These are phyloP conservation scores for Clarkia xantiana DNA, from an alignment of 345 rosid genomes.

Conservation along the genomic window DNA sequence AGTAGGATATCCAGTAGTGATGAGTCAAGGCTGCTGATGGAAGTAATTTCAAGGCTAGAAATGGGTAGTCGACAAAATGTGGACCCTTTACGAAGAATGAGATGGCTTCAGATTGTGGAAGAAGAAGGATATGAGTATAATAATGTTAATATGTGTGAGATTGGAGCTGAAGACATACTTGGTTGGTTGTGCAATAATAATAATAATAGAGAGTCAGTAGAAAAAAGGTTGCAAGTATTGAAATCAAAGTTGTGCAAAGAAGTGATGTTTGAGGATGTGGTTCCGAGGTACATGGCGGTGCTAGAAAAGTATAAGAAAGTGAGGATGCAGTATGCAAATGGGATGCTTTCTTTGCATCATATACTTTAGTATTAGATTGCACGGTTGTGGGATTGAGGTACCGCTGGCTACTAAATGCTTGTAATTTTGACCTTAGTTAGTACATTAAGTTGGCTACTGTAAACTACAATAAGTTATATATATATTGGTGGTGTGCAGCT, in stretches of 20 bases:
- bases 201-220: conserved; percentile 15
- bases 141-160: conserved; percentile 7
- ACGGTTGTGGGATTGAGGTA: no score
- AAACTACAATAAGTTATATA: no score
- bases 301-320: conserved; percentile 29
- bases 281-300: conserved; percentile 16
- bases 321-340: conserved; percentile 38
- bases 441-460: no score
- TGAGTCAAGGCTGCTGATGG: conserved; percentile 13
- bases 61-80: conserved; percentile 13
- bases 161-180: conserved; percentile 10
- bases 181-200: conserved; percentile 11
- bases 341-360: conserved; percentile 38
- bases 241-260: conserved; percentile 31
- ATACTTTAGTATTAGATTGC: no score
- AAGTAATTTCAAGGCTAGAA: conserved; percentile 19
- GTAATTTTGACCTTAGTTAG: no score
- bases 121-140: conserved; percentile 9
- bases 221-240: conserved; percentile 17
- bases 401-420: no score
- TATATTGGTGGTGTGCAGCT: no score
- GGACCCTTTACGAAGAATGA: conserved; percentile 23
- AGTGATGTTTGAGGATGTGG: conserved; percentile 22
- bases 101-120: conserved; percentile 31
- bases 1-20: conserved; percentile 12